Conservation (phyloP, 306 rosid species). For the Prunus campanulata region DNA sequence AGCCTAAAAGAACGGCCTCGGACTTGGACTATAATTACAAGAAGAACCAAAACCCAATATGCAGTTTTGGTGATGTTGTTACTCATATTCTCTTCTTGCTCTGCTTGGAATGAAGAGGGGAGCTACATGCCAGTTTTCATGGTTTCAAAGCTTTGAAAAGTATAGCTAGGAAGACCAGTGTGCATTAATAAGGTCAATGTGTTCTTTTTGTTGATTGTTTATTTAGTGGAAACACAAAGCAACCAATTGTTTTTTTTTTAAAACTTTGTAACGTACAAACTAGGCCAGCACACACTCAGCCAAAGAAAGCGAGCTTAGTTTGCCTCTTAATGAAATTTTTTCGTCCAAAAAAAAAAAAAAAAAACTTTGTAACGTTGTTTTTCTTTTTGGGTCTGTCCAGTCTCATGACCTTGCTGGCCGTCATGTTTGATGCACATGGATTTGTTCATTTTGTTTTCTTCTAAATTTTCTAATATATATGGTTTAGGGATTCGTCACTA, state of each 20-base stretch:
- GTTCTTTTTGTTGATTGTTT: neutral
- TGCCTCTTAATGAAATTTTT: no score
- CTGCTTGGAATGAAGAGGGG: neutral
- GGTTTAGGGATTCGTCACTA: no score
- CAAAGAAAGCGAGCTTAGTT: no score
- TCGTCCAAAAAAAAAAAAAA: no score
- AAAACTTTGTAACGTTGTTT: no score
- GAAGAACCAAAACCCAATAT: conserved; percentile 7
- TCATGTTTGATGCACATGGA: no score
- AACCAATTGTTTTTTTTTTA: neutral
- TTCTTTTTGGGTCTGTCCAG: no score
- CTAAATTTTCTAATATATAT: no score
- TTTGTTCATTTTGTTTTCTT: no score
- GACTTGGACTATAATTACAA: neutral
- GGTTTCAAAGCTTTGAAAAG: neutral
- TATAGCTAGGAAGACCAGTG: neutral
- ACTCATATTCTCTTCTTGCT: neutral
- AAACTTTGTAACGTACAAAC: no score
- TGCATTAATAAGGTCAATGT: neutral
- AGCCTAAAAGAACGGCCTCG: conserved; percentile 1
- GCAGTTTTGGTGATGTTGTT: neutral
- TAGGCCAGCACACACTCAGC: no score
- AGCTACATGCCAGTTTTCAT: neutral
- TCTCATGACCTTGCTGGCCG: no score
- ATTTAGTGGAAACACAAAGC: neutral